phyloP scores from a whole-genome alignment of 805 yeast species.

The Yamadazyma phyllophila region DNA sequence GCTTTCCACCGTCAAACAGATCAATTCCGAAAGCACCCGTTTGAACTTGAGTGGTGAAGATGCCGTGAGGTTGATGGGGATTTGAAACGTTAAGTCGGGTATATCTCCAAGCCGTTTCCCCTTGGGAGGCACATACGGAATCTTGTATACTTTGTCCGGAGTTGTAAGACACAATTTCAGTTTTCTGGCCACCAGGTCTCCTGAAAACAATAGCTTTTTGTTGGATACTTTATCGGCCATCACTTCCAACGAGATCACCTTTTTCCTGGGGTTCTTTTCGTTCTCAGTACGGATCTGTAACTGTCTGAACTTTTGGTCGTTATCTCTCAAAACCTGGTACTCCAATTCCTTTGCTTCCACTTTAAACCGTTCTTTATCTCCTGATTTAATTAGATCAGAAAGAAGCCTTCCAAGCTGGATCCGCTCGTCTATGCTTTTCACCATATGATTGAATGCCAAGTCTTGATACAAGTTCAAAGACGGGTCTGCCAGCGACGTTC shows the following conservation, averaged over 20 bases:
- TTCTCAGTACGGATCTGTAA: conserved; percentile 14
- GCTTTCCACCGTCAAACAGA: conserved; percentile 31
- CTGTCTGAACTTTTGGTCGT: conserved; percentile 18
- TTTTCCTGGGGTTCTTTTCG: conserved; percentile 6
- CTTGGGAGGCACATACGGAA: conserved; percentile 23
- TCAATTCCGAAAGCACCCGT: conserved; percentile 25
- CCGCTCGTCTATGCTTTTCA: conserved; percentile 27
- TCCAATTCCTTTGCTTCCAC: conserved; percentile 4
- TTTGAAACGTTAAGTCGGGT: conserved; percentile 5
- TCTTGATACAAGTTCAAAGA: conserved; percentile 18
- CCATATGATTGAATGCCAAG: conserved; percentile 22
- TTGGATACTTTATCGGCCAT: conserved; percentile 9
- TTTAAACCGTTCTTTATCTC: background rate
- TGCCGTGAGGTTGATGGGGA: conserved; percentile 9
- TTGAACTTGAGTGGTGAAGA: conserved; percentile 22
- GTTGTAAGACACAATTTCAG: conserved; percentile 13
- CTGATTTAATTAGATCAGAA: background rate
- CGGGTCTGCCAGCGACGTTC: conserved; percentile 14
- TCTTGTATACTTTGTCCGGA: conserved; percentile 18
- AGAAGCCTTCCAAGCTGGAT: conserved; percentile 12
- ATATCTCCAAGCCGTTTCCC: background rate
- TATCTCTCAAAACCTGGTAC: conserved; percentile 1
- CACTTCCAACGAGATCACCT: conserved; percentile 9
- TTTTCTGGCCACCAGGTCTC: background rate
- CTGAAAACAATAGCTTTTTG: background rate